Base-by-base conservation (phyloP, 441 rosid genomes). In the Pelargonium citronellum region DNA sequence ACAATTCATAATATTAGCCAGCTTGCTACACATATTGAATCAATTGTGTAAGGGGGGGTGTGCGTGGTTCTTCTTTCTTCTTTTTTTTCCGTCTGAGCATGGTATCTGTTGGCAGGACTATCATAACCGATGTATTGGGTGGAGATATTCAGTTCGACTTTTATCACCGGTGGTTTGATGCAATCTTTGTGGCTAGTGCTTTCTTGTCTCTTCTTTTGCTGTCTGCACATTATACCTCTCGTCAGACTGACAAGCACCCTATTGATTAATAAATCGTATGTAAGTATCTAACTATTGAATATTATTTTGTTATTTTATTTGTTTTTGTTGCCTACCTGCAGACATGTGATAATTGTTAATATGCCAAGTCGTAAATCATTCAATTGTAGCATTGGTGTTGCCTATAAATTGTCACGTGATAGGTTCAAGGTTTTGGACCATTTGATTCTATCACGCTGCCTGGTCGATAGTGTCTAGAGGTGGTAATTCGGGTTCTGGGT, bases 81-180 rank as follows among this genome's bases (percentile, higher is more conserved):
- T 30, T 30, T 30, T 6, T 7, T 7, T 7, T 43, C 11, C 11
- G 49, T 44, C 24, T 73, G 73, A 72, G 41, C 15, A 60, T 81
- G 53, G 34, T 78, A 24, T 71, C 43, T 74, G 41, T 76, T 79
- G 83, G 77, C 97, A 92, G 99, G 90, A 79, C 87, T 74, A 92
- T 93, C 68, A 92, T 92, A 85, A 96, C 96, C 27, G 95, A 87
- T 71, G 99, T 96, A 53, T 69, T 95, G 79, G 99, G 98, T 1
- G 97, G 97, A 74, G 99, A 96, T 71, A 92, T 93, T 75, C 99
- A 93, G 81, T 93, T 96, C 68, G 99, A 91, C 81, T 92, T 93
- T 80, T 96, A 92, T 83, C 98, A 96, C 74, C 83, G 96, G 69
- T 95, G 97, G 98, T 92, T 95, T 70, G 99, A 92, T 81, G 99